Base-by-base conservation (phyloP, 1,139 yeast genomes). In the Komagataea norvegica region DNA sequence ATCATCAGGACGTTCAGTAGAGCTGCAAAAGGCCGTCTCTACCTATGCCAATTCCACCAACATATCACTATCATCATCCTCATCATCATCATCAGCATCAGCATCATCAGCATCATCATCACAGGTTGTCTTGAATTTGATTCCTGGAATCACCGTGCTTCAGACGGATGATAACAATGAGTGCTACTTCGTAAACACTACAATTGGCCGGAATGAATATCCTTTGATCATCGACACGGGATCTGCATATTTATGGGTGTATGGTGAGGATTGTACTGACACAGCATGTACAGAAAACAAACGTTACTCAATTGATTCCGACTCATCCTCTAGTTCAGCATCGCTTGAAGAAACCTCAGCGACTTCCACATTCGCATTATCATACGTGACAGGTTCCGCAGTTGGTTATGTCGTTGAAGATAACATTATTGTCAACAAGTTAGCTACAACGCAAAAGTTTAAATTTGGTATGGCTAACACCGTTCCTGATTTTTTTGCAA, bases 181-280 rank as follows among this genome's bases (percentile, higher is more conserved):
- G 38, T 60, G 68, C 15, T 65, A 56, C 40, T 62, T 48, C 30
- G 57, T 62, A 30, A 57, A 65, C 41, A 57, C 64, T 16, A 61
- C 67, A 8, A 54, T 62, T 20, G 69, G 65, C 33, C 49, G 60
- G 16, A 57, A 57, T 24, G 61, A 60, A 23, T 77, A 69, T 51
- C 73, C 74, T 6, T 59, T 79, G 31, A 65, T 79, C 14, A 60
- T 79, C 20, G 87, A 79, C 54, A 79, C 87, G 0, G 86, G 84
- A 2, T 75, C 82, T 25, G 76, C 79, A 26, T 71, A 77, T 43
- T 57, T 79, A 2, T 79, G 87, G 87, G 67, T 79, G 3, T 77
- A 76, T 52, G 77, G 77, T 35, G 54, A 64, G 2, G 60, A 69
- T 34, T 79, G 86, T 59, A 56, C 61, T 1, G 65, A 68, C 23